These are phyloP conservation scores for Albophoma yamanashiensis DNA, from an alignment of 2,329 filamentous ascomycete genomes.

Conservation along the genomic window DNA sequence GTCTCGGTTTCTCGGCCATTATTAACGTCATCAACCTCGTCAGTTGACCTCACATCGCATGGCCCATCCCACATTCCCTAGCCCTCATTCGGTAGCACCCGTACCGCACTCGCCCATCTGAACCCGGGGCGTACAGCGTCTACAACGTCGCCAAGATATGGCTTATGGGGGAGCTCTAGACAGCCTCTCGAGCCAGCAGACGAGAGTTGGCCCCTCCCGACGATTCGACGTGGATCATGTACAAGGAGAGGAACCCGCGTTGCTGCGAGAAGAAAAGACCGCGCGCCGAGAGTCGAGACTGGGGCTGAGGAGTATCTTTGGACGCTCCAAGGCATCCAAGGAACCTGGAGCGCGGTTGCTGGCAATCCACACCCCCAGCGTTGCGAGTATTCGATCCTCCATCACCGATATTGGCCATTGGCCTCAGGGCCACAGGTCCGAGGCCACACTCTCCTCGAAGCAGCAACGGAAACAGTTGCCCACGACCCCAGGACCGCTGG, in stretches of 20 bases:
- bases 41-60: not conserved
- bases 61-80: not conserved
- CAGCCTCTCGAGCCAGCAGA: not conserved
- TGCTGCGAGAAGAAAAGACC: slow-evolving; percentile 20
- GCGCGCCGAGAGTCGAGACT: slow-evolving; percentile 39
- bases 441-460: slow-evolving; percentile 11
- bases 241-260: not conserved
- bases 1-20: not conserved
- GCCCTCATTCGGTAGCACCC: not conserved
- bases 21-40: not conserved
- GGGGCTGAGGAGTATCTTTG: slow-evolving; percentile 40
- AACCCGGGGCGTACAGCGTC: not conserved
- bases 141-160: not conserved
- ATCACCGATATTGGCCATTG: slow-evolving; percentile 33
- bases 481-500: slow-evolving; percentile 8
- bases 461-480: slow-evolving; percentile 24
- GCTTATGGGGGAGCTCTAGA: not conserved
- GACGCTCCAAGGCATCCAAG: slow-evolving; percentile 28
- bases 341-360: slow-evolving; percentile 20
- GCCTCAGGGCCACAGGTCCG: slow-evolving; percentile 21
- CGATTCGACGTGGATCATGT: not conserved
- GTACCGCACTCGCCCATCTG: not conserved
- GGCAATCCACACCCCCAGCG: slow-evolving; percentile 18
- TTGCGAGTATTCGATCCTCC: slow-evolving; percentile 32
- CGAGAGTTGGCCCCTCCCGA: not conserved